These are phyloP conservation scores for Ciborinia camelliae DNA, from an alignment of 2,329 filamentous ascomycete genomes.

Conservation along the genomic window DNA sequence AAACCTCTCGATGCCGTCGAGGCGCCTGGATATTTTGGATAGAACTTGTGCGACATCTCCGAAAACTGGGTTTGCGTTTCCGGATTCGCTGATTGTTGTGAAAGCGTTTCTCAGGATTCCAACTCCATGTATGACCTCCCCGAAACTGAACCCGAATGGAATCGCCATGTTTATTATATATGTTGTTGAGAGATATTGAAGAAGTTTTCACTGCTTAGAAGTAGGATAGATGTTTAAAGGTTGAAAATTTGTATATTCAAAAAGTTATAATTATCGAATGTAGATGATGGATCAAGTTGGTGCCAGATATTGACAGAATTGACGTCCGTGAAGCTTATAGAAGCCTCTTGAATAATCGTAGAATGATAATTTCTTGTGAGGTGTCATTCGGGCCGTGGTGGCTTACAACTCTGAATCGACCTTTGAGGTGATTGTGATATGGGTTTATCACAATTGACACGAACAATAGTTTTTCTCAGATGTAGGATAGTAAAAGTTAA, in stretches of 20 bases:
- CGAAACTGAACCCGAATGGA: slow-evolving; percentile 19
- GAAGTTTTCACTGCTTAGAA: background rate
- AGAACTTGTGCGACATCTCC: slow-evolving; percentile 15
- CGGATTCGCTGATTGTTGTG: slow-evolving; percentile 12
- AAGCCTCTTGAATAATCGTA: slow-evolving; percentile 20
- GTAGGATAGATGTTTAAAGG: background rate
- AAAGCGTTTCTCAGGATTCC: slow-evolving; percentile 14
- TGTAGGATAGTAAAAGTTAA: background rate
- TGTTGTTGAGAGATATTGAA: background rate
- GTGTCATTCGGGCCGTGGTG: slow-evolving; percentile 17
- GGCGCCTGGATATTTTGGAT: slow-evolving; percentile 11
- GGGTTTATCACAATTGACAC: slow-evolving; percentile 7
- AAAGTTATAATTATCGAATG: background rate
- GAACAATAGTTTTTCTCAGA: background rate
- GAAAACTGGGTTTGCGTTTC: slow-evolving; percentile 9
- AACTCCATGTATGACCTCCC: slow-evolving; percentile 17
- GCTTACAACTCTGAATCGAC: slow-evolving; percentile 2
- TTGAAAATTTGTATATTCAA: background rate
- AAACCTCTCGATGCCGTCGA: slow-evolving; percentile 18
- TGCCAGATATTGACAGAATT: slow-evolving; percentile 12
- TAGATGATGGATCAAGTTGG: slow-evolving; percentile 4
- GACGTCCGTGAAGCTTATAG: slow-evolving; percentile 16
- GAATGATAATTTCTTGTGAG: slow-evolving; percentile 13
- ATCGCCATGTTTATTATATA: slow-evolving; percentile 11
- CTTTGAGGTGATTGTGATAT: slow-evolving; percentile 9